Percentiles rank a stretch among this genome's conserved stretches.
These are phyloP conservation scores for Pharus latifolius DNA, from an alignment of 176 grass and related monocot genomes.

Conservation along the genomic window DNA sequence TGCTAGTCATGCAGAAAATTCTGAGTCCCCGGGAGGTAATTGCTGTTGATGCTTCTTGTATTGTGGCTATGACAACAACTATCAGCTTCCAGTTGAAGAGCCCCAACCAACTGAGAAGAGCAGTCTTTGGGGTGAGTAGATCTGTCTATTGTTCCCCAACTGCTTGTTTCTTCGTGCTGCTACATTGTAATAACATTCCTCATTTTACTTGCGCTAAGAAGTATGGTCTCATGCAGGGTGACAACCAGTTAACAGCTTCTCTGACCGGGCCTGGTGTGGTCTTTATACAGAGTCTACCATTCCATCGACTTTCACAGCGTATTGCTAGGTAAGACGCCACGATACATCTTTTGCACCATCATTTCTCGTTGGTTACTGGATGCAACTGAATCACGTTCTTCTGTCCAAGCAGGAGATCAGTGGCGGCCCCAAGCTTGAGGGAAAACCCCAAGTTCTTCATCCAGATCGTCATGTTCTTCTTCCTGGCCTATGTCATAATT, in stretches of 20 bases:
- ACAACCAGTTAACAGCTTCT: conserved; percentile 62
- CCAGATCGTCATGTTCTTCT: conserved; percentile 91
- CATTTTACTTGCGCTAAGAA: not conserved
- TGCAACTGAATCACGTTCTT: not conserved
- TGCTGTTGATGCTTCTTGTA: conserved; percentile 63
- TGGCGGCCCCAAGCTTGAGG: conserved; percentile 75
- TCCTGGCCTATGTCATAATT: conserved; percentile 91
- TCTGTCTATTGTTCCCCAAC: not conserved
- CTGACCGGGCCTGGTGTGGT: conserved; percentile 88
- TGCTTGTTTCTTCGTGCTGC: not conserved
- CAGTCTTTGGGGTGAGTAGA: conserved; percentile 56
- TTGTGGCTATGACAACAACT: conserved; percentile 72
- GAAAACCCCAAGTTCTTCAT: conserved; percentile 95
- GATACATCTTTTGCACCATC: not conserved
- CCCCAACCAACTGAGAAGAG: conserved; percentile 60
- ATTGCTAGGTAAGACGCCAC: conserved; percentile 59
- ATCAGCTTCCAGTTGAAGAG: conserved; percentile 76
- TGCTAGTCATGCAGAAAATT: conserved; percentile 92
- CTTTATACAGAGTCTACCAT: conserved; percentile 92
- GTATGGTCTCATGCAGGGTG: conserved; percentile 39
- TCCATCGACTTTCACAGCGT: conserved; percentile 71
- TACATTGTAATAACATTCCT: not conserved
- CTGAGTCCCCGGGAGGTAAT: conserved; percentile 60
- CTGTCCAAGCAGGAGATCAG: conserved; percentile 45
- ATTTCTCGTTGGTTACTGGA: not conserved